Evolutionary conservation across 2,329 filamentous ascomycete species (phyloP), one percentile per base, ranked within the genome.

Genomic region (Massarina eburnea): DNA sequence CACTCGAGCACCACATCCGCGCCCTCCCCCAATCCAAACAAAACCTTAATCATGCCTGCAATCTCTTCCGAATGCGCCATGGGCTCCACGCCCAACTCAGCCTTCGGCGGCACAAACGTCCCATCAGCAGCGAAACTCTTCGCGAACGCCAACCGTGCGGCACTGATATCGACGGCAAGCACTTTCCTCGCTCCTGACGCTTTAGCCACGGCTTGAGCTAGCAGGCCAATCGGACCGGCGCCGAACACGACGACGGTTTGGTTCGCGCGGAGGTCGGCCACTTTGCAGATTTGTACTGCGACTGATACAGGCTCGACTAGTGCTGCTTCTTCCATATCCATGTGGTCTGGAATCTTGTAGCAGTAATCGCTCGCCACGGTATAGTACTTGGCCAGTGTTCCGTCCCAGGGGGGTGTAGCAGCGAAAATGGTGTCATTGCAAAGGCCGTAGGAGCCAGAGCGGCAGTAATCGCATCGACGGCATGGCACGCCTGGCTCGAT

Each of bases 401-500:
- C 61, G 37, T 62, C 59, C 37, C 49, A 58, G 2, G 58, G 58
- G 3, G 59, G 60, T 4, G 56, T 60, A 2, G 60, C 61, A 0
- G 58, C 58, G 20, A 64, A 64, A 15, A 45, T 46, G 30, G 55
- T 62, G 18, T 49, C 49, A 20, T 51, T 43, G 46, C 61, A 64
- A 2, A 64, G 45, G n/a, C 61, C 58, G 38, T 64, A 64, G 10
- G 80, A 77, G 3, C 82, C 83, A 20, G 77, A 76, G 39, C 66
- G 67, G 59, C 83, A 86, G 15, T 82, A 72, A 55, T 80, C 82
- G 60, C 83, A 86, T 26, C 71, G 64, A 12, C 75, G 75, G 57
- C 85, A 88, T 0, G 84, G 81, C 1, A 85, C 80, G 17, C 83
- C 82, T 0, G 83, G 83, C 57, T 88, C 84, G 14, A 66, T 52